phyloP scores from a whole-genome alignment of 176 grass and related monocot species.

The Dactylis glomerata region DNA sequence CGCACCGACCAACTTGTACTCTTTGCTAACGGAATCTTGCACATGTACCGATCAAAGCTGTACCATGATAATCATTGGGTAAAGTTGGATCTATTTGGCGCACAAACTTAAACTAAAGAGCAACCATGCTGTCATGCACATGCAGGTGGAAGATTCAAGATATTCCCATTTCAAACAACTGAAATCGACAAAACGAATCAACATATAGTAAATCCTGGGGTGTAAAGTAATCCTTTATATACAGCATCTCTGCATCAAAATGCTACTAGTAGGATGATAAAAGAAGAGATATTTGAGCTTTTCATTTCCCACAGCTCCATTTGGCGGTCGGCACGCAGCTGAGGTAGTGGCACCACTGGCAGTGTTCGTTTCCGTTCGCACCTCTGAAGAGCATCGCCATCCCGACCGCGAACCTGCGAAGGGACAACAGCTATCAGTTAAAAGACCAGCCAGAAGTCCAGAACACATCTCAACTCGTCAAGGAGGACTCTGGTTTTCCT shows the following conservation, averaged over 20 bases:
- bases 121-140: neutral
- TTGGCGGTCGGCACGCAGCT: slow-evolving; percentile 83
- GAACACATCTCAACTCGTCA: neutral
- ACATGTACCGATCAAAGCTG: slow-evolving; percentile 9
- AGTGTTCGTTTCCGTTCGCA: slow-evolving; percentile 80
- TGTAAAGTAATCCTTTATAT: neutral
- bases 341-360: slow-evolving; percentile 89
- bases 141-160: neutral
- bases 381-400: slow-evolving; percentile 79
- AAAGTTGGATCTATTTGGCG: neutral
- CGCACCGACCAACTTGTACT: neutral
- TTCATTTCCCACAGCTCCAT: slow-evolving; percentile 79
- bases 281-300: neutral
- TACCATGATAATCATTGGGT: neutral
- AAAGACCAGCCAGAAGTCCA: slow-evolving; percentile 10
- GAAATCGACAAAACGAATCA: neutral
- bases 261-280: neutral
- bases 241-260: slow-evolving; percentile 16
- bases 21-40: neutral
- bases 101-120: neutral
- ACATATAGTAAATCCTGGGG: neutral
- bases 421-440: neutral
- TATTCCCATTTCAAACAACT: neutral
- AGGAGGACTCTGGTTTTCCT: neutral
- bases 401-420: slow-evolving; percentile 52